Base-by-base conservation (phyloP, 148 eudicot genomes). In the Silene conica region DNA sequence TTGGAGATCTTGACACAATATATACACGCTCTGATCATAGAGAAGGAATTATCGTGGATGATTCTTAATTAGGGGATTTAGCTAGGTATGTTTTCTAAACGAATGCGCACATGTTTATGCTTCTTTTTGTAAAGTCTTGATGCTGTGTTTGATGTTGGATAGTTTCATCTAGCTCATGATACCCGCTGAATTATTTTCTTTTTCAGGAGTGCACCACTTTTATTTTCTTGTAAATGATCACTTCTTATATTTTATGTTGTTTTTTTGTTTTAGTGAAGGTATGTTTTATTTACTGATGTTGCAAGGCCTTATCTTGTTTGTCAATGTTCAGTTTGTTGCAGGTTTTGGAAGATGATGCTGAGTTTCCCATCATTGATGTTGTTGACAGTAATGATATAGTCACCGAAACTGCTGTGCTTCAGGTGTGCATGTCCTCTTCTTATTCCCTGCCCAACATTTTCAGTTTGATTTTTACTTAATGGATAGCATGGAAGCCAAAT, bases 311-410 rank as follows among this genome's bases (percentile, higher is more conserved):
- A 62, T 38, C 55, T 59, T 71, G 26, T 59, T 41, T 67, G 46
- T 52, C 25, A 19, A 54, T 60, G 67, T 79, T 56, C 83, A 95
- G 98, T 92, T 85, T 89, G 88, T 84, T 76, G 98, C 98, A 79
- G 98, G 98, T 55, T 92, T 95, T 81, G 97, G 96, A 80, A 88
- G 92, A 95, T 77, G 97, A 93, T 43, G 85, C 96, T 70, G 83
- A 80, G 73, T 2, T 82, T 85, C 98, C 98, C 69, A 88, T 92
- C 15, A 88, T 95, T 57, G 98, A 95, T 83, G 90, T 90, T 48
- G 76, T 95, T 52, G 87, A 88, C 70, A 84, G 87, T 70, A 20
- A 70, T 77, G 87, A 92, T 80, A 80, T 95, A 70, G 86, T 95
- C 45, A 95, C 98, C 11, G 81, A 79, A 59, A 82, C 93, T 61